A percentile compares a stretch with the other conserved stretches of the same genome.
These are phyloP conservation scores for Oryza officinalis DNA, from an alignment of 176 grass and related monocot genomes.

Conservation along the genomic window DNA sequence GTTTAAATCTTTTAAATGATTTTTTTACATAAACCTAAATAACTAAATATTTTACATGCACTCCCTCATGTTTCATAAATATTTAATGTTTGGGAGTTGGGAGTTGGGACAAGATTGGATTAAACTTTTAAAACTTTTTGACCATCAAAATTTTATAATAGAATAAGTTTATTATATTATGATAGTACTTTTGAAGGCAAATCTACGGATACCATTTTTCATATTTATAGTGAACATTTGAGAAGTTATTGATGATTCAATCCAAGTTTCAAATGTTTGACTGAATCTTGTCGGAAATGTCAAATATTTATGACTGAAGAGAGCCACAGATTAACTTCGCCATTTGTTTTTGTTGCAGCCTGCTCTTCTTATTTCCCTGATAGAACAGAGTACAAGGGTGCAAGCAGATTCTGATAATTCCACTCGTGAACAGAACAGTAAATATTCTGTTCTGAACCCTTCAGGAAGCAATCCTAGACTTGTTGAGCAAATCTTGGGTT, in stretches of 20 bases:
- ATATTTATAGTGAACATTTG: not conserved
- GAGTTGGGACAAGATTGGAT: not conserved
- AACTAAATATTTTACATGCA: not conserved
- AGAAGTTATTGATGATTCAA: not conserved
- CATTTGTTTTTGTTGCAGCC: constrained; percentile 59
- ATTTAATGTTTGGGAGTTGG: not conserved
- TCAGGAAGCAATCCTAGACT: constrained; percentile 40
- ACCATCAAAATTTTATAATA: not conserved
- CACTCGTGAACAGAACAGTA: constrained; percentile 10
- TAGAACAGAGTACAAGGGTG: constrained; percentile 45
- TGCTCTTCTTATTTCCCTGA: constrained; percentile 66
- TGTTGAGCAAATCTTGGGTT: constrained; percentile 60
- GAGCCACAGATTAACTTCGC: not conserved
- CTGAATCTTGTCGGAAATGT: not conserved
- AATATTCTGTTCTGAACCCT: constrained; percentile 18
- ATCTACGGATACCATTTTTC: not conserved
- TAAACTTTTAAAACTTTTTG: not conserved
- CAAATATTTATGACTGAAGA: not conserved
- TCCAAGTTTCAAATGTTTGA: not conserved
- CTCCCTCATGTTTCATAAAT: not conserved
- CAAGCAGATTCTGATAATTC: constrained; percentile 37
- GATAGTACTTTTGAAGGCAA: not conserved
- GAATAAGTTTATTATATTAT: not conserved
- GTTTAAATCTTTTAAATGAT: not conserved
- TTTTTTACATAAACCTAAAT: not conserved